Conservation (phyloP, 1,284 basidiomycete species). For the Neolentinus lepideus region DNA sequence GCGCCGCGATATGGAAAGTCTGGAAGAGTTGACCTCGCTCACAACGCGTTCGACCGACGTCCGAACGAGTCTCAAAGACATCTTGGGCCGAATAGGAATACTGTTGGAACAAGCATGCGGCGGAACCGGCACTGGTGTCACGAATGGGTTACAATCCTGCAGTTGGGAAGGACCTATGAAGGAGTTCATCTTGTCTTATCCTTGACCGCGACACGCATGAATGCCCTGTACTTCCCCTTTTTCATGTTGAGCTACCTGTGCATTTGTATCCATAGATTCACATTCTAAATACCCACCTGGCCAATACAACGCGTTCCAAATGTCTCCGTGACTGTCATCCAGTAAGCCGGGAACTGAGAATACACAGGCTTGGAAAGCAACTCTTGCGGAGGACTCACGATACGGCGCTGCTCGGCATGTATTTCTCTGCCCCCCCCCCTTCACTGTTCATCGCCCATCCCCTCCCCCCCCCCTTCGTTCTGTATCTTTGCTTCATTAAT, state of each 20-base stretch:
- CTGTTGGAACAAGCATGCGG: constrained; percentile 39
- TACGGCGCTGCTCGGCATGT: not conserved
- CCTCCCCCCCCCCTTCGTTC: no score
- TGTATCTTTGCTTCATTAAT: no score
- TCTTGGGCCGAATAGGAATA: constrained; percentile 26
- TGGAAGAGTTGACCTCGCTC: constrained; percentile 3
- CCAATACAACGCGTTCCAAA: not conserved
- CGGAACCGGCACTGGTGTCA: constrained; percentile 28
- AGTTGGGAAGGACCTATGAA: constrained; percentile 59
- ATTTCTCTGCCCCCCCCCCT: not conserved
- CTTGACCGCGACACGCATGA: constrained; percentile 34
- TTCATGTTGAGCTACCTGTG: not conserved
- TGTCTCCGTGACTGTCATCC: not conserved
- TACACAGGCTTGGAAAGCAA: not conserved
- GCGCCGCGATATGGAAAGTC: not conserved
- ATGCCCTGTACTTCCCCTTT: no score
- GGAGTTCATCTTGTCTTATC: constrained; percentile 52
- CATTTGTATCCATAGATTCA: not conserved
- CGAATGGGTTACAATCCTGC: constrained; percentile 38
- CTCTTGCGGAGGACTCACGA: not conserved
- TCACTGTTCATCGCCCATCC: not conserved
- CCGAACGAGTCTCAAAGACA: constrained; percentile 18
- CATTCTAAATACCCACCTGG: not conserved
- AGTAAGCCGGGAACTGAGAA: not conserved
- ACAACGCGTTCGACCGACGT: constrained; percentile 16